These are phyloP conservation scores for Suillus bovinus DNA, from an alignment of 768 basidiomycete genomes.

Conservation along the genomic window DNA sequence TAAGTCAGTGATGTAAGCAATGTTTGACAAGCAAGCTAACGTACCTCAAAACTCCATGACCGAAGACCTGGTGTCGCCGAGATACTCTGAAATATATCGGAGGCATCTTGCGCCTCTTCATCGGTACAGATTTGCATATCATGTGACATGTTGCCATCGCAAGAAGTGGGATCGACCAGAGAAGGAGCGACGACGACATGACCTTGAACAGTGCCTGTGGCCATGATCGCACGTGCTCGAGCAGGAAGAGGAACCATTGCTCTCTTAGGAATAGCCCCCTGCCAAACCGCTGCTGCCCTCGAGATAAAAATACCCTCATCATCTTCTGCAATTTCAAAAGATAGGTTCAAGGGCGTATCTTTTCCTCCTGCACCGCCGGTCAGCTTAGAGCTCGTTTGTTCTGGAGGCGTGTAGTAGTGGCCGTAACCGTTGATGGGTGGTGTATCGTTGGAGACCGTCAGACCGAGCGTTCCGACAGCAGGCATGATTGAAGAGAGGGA, in stretches of 20 bases:
- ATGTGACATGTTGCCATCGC: not conserved
- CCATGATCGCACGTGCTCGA: not conserved
- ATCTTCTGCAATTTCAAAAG: conserved; percentile 5
- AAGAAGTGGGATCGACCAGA: not conserved
- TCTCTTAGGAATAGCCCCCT: conserved; percentile 4
- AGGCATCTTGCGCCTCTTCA: not conserved
- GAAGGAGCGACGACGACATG: too few species aligned
- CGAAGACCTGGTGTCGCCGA: conserved; percentile 24
- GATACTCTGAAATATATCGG: conserved; percentile 26
- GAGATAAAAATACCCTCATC: conserved; percentile 7
- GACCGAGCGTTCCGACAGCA: not conserved
- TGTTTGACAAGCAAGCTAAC: not conserved
- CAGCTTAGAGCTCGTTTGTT: not conserved
- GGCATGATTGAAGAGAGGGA: not conserved
- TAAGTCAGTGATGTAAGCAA: not conserved
- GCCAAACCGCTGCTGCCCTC: conserved; percentile 4
- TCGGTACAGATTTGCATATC: conserved; percentile 4
- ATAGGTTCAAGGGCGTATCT: not conserved
- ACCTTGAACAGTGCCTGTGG: not conserved
- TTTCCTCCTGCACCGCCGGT: not conserved
- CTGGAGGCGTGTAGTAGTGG: conserved; percentile 7
- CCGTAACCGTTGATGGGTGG: not conserved
- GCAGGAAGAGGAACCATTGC: conserved; percentile 1
- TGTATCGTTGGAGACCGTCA: not conserved
- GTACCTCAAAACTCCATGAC: conserved; percentile 33